phyloP scores from a whole-genome alignment of 495 filamentous ascomycete species.

The Recurvomyces mirabilis region DNA sequence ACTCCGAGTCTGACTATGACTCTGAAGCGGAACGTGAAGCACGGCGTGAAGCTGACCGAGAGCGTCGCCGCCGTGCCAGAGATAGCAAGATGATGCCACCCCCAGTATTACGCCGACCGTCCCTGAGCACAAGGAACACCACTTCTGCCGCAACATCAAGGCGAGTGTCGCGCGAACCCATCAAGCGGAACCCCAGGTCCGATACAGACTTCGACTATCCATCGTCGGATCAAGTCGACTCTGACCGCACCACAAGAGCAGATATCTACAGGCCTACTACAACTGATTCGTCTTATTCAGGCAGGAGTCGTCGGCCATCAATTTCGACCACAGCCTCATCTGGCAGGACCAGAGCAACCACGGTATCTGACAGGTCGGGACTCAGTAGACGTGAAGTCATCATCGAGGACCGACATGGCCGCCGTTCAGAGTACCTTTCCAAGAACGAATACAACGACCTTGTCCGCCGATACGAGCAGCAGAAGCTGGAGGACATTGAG shows the following conservation, averaged over 20 bases:
- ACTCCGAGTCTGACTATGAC: slow-evolving; percentile 8
- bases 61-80: neutral
- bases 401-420: slow-evolving; percentile 7
- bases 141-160: neutral
- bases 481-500: slow-evolving; percentile 3
- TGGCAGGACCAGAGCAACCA: slow-evolving; percentile 14
- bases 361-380: slow-evolving; percentile 12
- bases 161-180: neutral
- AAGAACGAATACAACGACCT: slow-evolving; percentile 5
- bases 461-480: neutral
- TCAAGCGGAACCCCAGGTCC: slow-evolving; percentile 3
- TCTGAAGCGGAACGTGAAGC: slow-evolving; percentile 5
- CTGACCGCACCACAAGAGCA: slow-evolving; percentile 8
- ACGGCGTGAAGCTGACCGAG: neutral
- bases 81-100: slow-evolving; percentile 11
- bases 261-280: slow-evolving; percentile 2
- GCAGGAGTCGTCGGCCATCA: slow-evolving; percentile 13
- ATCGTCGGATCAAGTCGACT: slow-evolving; percentile 14
- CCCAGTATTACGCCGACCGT: slow-evolving; percentile 10
- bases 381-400: neutral
- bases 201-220: slow-evolving; percentile 7
- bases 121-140: slow-evolving; percentile 2
- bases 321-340: slow-evolving; percentile 14
- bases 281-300: slow-evolving; percentile 8
- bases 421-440: slow-evolving; percentile 9